Evolutionary conservation across 2,329 filamentous ascomycete genomes (phyloP), one percentile per base, ranked within the genome.

Genomic region (Trichoderma sp.): DNA sequence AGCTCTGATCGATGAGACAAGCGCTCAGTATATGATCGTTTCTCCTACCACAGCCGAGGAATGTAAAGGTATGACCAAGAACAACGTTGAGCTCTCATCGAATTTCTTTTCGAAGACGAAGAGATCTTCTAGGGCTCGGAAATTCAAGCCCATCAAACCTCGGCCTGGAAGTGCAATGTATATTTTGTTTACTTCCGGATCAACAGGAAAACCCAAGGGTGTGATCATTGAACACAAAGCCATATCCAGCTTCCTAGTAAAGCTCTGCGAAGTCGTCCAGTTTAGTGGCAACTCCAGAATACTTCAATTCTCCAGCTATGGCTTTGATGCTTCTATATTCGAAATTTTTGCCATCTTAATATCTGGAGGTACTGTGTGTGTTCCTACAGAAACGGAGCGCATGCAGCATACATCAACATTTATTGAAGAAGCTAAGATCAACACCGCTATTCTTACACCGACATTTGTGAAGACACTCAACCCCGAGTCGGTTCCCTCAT

Each of bases 261-360:
- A 13, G 15, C 4, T 34, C 7, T 26, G 68, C 15, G n/a, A 50
- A 8, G 12, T 20, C 4, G 20, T 28, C 11, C 23, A 43, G 1
- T 15, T 63, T 6, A 20, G 1, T 1, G 7, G 15, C 3, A 23
- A 32, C 5, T 36, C 57, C n/a, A 43, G 67, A 8, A 63, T 53
- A 12, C 15, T 74, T 5, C 66, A 74, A 7, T 74, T 74, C 43
- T 70, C 73, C 8, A 72, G 69, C 6, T 73, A 70, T 55, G 68
- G 28, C 3, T 74, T 72, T 23, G 74, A 74, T 8, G 66, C 58
- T 5, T 59, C 58, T 28, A 69, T 73, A 4, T 26, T 39, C 5
- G 72, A 73, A 11, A 73, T 70, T 2, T 69, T 73, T 34, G 32
- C 57, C 13, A 30, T 23, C 1, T 61, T 73, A 7, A 39, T 53